phyloP scores from a whole-genome alignment of 2,329 filamentous ascomycete species.

The Diplocarpon rosae region DNA sequence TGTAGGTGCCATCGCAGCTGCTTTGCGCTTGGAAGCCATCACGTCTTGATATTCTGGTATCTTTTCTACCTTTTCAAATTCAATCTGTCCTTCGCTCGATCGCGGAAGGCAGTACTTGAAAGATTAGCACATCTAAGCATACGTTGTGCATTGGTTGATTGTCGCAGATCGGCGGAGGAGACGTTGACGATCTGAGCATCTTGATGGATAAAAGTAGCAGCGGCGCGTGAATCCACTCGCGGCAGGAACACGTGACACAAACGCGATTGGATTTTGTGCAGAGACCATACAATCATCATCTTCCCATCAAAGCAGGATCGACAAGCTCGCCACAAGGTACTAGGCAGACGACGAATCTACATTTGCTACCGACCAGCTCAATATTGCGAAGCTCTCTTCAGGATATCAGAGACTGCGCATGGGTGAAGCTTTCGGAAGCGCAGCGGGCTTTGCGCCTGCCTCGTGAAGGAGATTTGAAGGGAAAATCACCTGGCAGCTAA shows the following conservation, averaged over 20 bases:
- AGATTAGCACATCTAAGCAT: no score
- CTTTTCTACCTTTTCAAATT: not conserved
- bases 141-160: no score
- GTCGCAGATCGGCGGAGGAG: not conserved
- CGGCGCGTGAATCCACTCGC: not conserved
- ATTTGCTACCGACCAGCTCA: not conserved
- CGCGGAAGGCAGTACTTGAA: not conserved
- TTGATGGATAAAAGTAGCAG: not conserved
- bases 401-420: constrained; percentile 14
- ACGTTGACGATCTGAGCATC: not conserved
- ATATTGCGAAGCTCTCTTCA: not conserved
- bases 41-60: constrained; percentile 1
- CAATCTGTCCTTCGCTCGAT: not conserved
- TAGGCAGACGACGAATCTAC: not conserved
- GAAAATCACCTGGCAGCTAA: not conserved
- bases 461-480: constrained; percentile 17
- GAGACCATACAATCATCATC: no score
- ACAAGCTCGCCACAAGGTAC: not conserved
- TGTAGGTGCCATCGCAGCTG: constrained; percentile 55
- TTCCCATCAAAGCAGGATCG: not conserved
- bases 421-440: constrained; percentile 18
- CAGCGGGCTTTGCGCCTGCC: constrained; percentile 26
- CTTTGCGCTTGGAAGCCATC: constrained; percentile 97
- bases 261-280: no score
- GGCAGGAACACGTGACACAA: not conserved